These are phyloP conservation scores for Lasiosphaeris hirsuta DNA, from an alignment of 495 filamentous ascomycete species.

Conservation along the genomic window DNA sequence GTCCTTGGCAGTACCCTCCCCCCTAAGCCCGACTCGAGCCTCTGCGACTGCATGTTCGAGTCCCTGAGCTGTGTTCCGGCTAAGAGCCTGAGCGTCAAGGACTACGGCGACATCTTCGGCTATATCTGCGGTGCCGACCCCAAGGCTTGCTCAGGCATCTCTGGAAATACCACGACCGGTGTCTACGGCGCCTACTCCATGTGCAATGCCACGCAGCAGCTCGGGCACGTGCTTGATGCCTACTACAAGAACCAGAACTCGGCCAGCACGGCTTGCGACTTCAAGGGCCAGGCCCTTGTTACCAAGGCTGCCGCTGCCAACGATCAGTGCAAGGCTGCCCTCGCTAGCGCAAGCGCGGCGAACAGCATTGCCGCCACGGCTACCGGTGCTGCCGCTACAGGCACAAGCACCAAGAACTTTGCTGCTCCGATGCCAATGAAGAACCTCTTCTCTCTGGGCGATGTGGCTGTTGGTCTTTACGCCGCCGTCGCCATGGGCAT, in stretches of 20 bases:
- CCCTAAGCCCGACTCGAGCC: constrained; percentile 66
- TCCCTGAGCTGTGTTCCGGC: constrained; percentile 67
- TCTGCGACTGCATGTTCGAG: constrained; percentile 80
- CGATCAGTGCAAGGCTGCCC: constrained; percentile 28
- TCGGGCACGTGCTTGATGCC: constrained; percentile 74
- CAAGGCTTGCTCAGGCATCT: constrained; percentile 64
- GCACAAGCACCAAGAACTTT: constrained; percentile 18
- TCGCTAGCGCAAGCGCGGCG: constrained; percentile 43
- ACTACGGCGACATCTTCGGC: constrained; percentile 65
- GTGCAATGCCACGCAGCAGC: constrained; percentile 74
- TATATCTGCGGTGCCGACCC: constrained; percentile 62
- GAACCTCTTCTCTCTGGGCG: constrained; percentile 57
- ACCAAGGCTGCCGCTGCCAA: constrained; percentile 9
- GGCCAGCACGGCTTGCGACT: constrained; percentile 65
- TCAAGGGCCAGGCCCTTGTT: constrained; percentile 46
- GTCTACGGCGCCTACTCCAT: constrained; percentile 86
- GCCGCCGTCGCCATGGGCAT: constrained; percentile 61
- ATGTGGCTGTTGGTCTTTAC: constrained; percentile 66
- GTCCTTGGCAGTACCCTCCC: constrained; percentile 66
- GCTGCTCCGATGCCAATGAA: constrained; percentile 42
- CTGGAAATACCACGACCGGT: constrained; percentile 65
- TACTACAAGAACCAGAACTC: constrained; percentile 69
- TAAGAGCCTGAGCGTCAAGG: constrained; percentile 41
- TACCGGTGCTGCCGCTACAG: constrained; percentile 27
- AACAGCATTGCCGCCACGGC: constrained; percentile 45